phyloP scores from a whole-genome alignment of 129 eudicot species.

The Dittrichia graveolens region DNA sequence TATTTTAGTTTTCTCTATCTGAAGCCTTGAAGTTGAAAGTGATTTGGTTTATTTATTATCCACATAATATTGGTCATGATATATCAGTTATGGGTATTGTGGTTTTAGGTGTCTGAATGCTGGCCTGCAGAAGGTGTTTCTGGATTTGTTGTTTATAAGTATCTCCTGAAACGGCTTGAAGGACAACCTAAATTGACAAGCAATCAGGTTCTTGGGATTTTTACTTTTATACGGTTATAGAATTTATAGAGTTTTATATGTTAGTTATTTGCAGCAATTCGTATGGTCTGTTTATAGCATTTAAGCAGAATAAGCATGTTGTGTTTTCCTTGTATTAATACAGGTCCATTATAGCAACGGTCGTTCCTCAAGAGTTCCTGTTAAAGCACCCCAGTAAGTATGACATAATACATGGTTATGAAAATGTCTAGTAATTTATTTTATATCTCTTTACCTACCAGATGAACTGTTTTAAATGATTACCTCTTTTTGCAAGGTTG shows the following conservation, averaged over 20 bases:
- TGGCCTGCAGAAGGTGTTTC: constrained; percentile 28
- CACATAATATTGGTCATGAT: constrained; percentile 13
- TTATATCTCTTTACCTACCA: background rate
- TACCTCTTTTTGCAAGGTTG: constrained; percentile 29
- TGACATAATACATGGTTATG: constrained; percentile 21
- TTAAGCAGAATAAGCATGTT: background rate
- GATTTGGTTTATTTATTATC: constrained; percentile 5
- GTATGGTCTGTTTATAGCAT: background rate
- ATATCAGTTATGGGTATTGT: background rate
- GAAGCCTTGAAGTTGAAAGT: background rate
- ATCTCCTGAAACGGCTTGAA: constrained; percentile 34
- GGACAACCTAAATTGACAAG: constrained; percentile 41
- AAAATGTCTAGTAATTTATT: background rate
- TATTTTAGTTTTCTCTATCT: constrained; percentile 4
- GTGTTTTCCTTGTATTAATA: background rate
- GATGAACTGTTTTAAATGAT: constrained; percentile 8
- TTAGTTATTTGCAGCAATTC: background rate
- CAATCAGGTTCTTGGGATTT: constrained; percentile 30
- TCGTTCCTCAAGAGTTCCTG: constrained; percentile 26
- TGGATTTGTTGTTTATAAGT: constrained; percentile 30
- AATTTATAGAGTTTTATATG: background rate
- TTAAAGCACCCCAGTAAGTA: constrained; percentile 38
- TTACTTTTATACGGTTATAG: background rate
- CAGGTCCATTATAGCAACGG: constrained; percentile 37
- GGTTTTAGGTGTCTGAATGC: constrained; percentile 37